Base-by-base conservation (phyloP, 345 rosid genomes). In the Eucalyptus urophylla region DNA sequence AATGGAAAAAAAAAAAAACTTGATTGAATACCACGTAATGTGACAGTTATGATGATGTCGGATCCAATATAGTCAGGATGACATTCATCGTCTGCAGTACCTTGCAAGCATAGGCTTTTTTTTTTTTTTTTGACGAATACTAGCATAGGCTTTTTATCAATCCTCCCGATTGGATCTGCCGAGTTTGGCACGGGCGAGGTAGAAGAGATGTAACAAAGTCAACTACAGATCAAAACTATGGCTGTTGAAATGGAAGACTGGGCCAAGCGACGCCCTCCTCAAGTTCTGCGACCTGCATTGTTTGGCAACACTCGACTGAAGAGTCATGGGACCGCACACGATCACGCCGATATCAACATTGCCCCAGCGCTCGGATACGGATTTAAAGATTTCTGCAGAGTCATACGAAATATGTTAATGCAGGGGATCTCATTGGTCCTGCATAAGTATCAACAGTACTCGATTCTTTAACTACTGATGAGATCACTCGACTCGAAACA, bases 251-350 rank as follows among this genome's bases (percentile, higher is more conserved):
- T 97, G 99, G 91, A 96, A 96, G 86, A 97, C 62, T 3, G 97
- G 93, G 43, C 92, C 87, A 81, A 88, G 89, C 22, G 89, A 24
- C 21, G 92, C 87, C 89, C 97, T 92, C 87, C 89, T 90, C 13
- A 94, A 40, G 90, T 93, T 95, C 87, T 91, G 94, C 17, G 95
- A 92, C 93, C 98, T 93, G 93, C 96, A 95, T 90, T 95, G 97
- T 92, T 90, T 91, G 40, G 99, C 99, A 80, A 97, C 97, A 86
- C 94, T 94, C 14, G 95, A n/a, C 91, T 95, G 95, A 37, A 97
- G 97, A 88, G 93, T 89, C 50, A 95, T 91, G 12, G 98, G 99
- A 83, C 99, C 99, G 49, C 99, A 97, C 17, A 96, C 94, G 5
- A 96, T 93, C 5, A 96, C 98, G 15, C 99, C 98, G 19, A 95